Evolutionary conservation across 805 yeast species (phyloP).

Genomic region (Myxozyma vanderwaltii): DNA sequence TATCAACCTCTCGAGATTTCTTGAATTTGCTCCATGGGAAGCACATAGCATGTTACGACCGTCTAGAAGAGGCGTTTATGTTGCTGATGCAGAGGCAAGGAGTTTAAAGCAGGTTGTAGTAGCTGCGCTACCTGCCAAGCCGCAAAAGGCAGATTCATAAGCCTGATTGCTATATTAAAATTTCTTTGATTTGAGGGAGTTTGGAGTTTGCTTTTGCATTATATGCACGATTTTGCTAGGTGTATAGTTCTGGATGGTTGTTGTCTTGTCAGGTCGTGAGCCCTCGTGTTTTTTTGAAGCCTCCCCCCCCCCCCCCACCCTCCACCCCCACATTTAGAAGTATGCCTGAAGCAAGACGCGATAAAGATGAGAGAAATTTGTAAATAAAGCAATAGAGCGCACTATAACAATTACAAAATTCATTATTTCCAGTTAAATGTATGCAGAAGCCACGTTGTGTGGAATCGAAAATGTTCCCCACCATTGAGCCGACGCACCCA

Average conservation of each 20-base stretch:
- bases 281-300: not conserved
- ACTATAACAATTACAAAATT: no score
- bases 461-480: not conserved
- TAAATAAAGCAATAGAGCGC: not conserved
- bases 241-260: not conserved
- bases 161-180: not conserved
- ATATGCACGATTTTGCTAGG: not conserved
- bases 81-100: slow-evolving; percentile 16
- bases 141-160: not conserved
- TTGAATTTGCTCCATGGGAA: slow-evolving; percentile 20
- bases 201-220: not conserved
- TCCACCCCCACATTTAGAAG: not conserved
- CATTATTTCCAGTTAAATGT: no score
- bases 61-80: slow-evolving; percentile 28
- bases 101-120: slow-evolving; percentile 28
- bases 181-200: not conserved
- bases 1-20: slow-evolving; percentile 10
- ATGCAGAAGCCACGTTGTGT: no score
- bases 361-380: not conserved
- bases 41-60: slow-evolving; percentile 20
- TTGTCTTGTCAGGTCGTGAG: not conserved
- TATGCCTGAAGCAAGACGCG: not conserved
- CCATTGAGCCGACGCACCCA: slow-evolving; percentile 15
- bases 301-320: no score
- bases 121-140: slow-evolving; percentile 7